These are phyloP conservation scores for Tremella yokohamensis DNA, from an alignment of 768 basidiomycete genomes.

Conservation along the genomic window DNA sequence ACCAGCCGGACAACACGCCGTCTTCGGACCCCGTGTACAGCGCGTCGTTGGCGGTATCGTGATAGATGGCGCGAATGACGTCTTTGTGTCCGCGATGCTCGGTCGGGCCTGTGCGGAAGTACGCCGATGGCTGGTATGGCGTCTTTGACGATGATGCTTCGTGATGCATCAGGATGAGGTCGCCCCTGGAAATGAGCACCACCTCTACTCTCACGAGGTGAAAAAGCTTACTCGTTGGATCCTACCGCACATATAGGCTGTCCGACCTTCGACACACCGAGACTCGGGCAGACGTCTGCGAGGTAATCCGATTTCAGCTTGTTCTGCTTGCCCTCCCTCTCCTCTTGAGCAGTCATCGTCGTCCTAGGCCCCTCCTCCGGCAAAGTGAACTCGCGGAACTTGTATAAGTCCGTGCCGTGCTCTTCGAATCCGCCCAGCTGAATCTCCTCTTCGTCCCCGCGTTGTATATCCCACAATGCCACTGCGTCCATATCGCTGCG, in stretches of 20 bases:
- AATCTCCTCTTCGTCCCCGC: constrained; percentile 20
- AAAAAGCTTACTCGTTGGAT: constrained; percentile 41
- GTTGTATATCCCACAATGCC: constrained; percentile 65
- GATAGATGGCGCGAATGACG: constrained; percentile 46
- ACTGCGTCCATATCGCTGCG: constrained; percentile 94
- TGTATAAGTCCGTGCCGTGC: constrained; percentile 37
- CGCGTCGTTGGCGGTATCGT: constrained; percentile 41
- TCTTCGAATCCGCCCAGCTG: constrained; percentile 36
- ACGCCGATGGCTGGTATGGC: constrained; percentile 43
- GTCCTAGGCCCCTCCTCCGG: constrained; percentile 20
- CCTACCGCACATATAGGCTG: constrained; percentile 43
- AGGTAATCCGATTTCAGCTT: constrained; percentile 42
- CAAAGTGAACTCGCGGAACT: constrained; percentile 23
- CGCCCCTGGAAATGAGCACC: constrained; percentile 31
- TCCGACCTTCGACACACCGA: constrained; percentile 40
- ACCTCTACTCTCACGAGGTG: neutral
- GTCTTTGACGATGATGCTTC: constrained; percentile 6
- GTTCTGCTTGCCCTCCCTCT: constrained; percentile 21
- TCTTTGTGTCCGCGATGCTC: constrained; percentile 42
- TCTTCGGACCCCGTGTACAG: constrained; percentile 51
- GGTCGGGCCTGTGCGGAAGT: constrained; percentile 33
- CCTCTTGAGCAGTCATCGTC: constrained; percentile 37
- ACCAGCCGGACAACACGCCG: constrained; percentile 48
- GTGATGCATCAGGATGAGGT: constrained; percentile 47
- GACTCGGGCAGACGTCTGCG: constrained; percentile 40